phyloP scores from a whole-genome alignment of 2,329 filamentous ascomycete genomes.

The Ambrosiella beaveri region DNA sequence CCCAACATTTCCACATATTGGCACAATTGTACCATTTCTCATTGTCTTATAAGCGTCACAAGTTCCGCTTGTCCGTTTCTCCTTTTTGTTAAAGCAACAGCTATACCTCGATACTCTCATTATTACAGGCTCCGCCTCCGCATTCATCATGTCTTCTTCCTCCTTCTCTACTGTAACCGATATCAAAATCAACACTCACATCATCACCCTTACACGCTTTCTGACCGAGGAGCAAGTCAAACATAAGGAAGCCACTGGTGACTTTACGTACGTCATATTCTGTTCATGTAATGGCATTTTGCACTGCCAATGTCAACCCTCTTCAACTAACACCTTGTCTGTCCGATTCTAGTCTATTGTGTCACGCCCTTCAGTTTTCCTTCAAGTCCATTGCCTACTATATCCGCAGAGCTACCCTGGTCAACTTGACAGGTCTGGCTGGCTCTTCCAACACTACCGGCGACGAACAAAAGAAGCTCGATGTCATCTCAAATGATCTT shows the following conservation, averaged over 20 bases:
- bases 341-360: slow-evolving; percentile 51
- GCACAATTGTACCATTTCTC: neutral
- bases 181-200: slow-evolving; percentile 78
- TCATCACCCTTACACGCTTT: slow-evolving; percentile 87
- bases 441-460: slow-evolving; percentile 90
- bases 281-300: too few relatives aligned
- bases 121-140: neutral
- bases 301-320: too few relatives aligned
- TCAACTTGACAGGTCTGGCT: slow-evolving; percentile 88
- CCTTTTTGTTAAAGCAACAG: neutral
- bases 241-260: slow-evolving; percentile 85
- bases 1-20: neutral
- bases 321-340: slow-evolving; percentile 7
- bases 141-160: slow-evolving; percentile 1
- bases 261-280: slow-evolving; percentile 65
- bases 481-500: slow-evolving; percentile 95
- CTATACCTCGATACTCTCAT: neutral
- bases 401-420: slow-evolving; percentile 85
- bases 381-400: slow-evolving; percentile 99
- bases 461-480: slow-evolving; percentile 98
- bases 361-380: slow-evolving; percentile 94
- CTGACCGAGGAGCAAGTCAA: slow-evolving; percentile 91
- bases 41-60: neutral
- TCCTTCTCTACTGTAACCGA: slow-evolving; percentile 23
- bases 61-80: neutral